Evolutionary conservation across 2,329 filamentous ascomycete species (phyloP), one percentile per base, ranked within the genome.

Genomic region (Xylaria sp.): DNA sequence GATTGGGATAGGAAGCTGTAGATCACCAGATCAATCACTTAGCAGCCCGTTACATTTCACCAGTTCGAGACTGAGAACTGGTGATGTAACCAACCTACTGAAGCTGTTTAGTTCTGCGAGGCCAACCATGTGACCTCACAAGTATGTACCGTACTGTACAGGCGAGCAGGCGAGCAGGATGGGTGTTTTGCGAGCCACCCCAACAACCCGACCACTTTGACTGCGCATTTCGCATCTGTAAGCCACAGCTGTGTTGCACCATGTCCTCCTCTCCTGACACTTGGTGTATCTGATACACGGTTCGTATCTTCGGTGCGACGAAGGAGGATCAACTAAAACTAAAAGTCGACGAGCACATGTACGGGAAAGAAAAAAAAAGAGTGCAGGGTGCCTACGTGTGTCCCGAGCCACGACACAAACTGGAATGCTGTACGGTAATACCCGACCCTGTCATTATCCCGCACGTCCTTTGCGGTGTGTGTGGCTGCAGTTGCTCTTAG

Each of bases 11-110:
- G 48, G 54, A 31, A 59, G 36, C 5, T 15, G 66, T 53, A 56
- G 63, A 68, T 68, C 66, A 67, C 38, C 11, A 59, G 44, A 26
- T 40, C 9, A 15, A 53, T 31, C 48, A 38, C 53, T 28, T n/a
- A 23, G 33, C 53, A 26, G 6, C 33, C 54, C 31, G 15, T 38
- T 36, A 31, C 48, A 38, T 53, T 53, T 59, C 49, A 59, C 61
- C 23, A 33, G 49, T 51, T 20, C 66, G 31, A 63, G 54, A 60
- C 13, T 13, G 38, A 66, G 46, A 66, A 56, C 42, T 59, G 63
- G 67, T 69, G 67, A 69, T 69, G 67, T 63, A 69, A 67, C 59
- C 17, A n/a, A 69, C 59, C 11, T 33, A n/a, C 46, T 15, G 36
- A 20, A 54, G 58, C 20, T 33, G n/a, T 7, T 2, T 40, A 26